Evolutionary conservation across 1,284 basidiomycete species (phyloP).

Genomic region (Cutaneotrichosporon sp.): DNA sequence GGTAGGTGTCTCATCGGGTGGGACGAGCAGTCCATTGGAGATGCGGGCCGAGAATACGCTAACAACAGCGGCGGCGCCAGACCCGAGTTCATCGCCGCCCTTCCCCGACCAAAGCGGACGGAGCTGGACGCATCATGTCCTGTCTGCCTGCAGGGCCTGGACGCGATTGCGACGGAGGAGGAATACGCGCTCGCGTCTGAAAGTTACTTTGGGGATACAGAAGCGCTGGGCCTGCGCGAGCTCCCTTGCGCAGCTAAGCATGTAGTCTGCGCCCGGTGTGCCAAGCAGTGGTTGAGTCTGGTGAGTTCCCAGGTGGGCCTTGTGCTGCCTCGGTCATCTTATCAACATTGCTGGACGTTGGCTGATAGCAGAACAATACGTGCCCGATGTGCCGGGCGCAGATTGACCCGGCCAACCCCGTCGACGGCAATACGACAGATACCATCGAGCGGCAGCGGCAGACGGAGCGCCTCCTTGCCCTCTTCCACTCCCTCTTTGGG

Average conservation of each 20-base stretch:
- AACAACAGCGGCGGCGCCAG: slow-evolving; percentile 10
- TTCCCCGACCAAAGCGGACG: slow-evolving; percentile 6
- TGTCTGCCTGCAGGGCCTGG: slow-evolving; percentile 20
- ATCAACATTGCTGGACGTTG: background rate
- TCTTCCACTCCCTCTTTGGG: slow-evolving; percentile 20
- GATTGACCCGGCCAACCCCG: slow-evolving; percentile 11
- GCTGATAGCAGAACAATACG: slow-evolving; percentile 19
- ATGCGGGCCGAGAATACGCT: too few species aligned
- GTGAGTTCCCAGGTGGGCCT: slow-evolving; percentile 7
- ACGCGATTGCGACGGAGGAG: slow-evolving; percentile 20
- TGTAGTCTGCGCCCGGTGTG: slow-evolving; percentile 22
- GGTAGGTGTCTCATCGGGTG: slow-evolving; percentile 16
- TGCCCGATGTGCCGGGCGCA: slow-evolving; percentile 22
- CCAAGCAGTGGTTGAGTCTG: slow-evolving; percentile 12
- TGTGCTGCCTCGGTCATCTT: background rate
- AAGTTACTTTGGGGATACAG: slow-evolving; percentile 13
- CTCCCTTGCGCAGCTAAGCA: slow-evolving; percentile 17
- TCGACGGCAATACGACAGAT: background rate
- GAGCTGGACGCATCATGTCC: slow-evolving; percentile 12
- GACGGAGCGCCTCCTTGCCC: slow-evolving; percentile 18
- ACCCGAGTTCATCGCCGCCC: slow-evolving; percentile 14
- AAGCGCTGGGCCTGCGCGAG: slow-evolving; percentile 16
- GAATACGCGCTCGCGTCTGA: slow-evolving; percentile 25
- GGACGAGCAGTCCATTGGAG: too few species aligned
- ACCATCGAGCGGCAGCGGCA: slow-evolving; percentile 15